Evolutionary conservation across 257 asterid genomes (phyloP).

Genomic region (Solanum pennellii): DNA sequence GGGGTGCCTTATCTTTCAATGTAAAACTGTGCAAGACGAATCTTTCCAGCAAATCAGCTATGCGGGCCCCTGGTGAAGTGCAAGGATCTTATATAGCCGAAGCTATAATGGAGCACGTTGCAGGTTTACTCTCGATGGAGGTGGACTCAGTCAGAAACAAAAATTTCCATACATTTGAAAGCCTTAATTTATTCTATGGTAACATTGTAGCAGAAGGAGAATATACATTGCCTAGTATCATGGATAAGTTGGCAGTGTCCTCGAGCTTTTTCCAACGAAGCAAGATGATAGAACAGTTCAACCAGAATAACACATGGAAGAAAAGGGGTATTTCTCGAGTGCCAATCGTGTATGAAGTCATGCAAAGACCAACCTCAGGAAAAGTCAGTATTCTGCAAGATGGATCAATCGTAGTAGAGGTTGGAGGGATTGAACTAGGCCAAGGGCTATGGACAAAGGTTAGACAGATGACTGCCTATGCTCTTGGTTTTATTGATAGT

Average conservation of each 20-base stretch:
- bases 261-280: slow-evolving; percentile 26
- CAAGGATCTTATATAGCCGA: slow-evolving; percentile 69
- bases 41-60: slow-evolving; percentile 43
- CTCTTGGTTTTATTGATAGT: slow-evolving; percentile 35
- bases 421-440: slow-evolving; percentile 71
- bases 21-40: slow-evolving; percentile 62
- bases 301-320: slow-evolving; percentile 25
- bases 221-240: slow-evolving; percentile 40
- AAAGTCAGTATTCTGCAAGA: slow-evolving; percentile 63
- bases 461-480: slow-evolving; percentile 55
- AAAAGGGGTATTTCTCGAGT: slow-evolving; percentile 72
- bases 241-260: slow-evolving; percentile 42
- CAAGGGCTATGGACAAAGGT: slow-evolving; percentile 84
- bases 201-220: slow-evolving; percentile 26
- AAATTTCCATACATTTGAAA: slow-evolving; percentile 49
- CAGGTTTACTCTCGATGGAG: slow-evolving; percentile 31
- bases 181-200: slow-evolving; percentile 36
- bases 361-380: slow-evolving; percentile 37
- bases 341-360: slow-evolving; percentile 32
- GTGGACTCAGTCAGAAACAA: slow-evolving; percentile 31
- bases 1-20: slow-evolving; percentile 37
- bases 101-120: slow-evolving; percentile 50
- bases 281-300: slow-evolving; percentile 25
- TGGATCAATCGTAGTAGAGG: slow-evolving; percentile 61
- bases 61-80: slow-evolving; percentile 75